Evolutionary conservation across 805 yeast genomes (phyloP), one percentile per base, ranked within the genome.

Genomic region (Myxozyma neglecta): DNA sequence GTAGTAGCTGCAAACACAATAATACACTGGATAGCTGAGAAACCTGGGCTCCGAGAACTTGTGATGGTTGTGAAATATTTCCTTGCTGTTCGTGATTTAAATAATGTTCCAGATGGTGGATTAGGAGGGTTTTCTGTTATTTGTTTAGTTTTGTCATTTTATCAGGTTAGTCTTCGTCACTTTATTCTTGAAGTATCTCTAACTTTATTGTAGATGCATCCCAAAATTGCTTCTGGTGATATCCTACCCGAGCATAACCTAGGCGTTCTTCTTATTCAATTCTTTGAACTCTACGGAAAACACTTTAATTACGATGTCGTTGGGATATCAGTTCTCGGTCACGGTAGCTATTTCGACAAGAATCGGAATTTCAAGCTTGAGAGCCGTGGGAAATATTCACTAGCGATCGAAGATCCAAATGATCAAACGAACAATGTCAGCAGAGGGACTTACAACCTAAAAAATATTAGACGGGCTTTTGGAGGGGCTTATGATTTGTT

Each of bases 101-200:
- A 91, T 70, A 88, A 89, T 65, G 98, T 93, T 14, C 96, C 88
- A 69, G 85, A 86, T 24, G 99, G 99, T 55, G 98, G 98, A 0
- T 76, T 93, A 6, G 98, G 99, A 46, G 98, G 98, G 0, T 93
- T 87, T 72, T 85, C 97, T 7, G 89, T 90, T n/a, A 90, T 92
- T 48, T 91, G 97, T 70, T 71, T 94, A 71, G 90, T 88, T 16
- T 86, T 85, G 69, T 85, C 93, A 16, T 91, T 92, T 70, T 74
- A 92, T 64, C 82, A 79, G 67, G 64, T 61, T 47, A 9, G 55
- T 18, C 29, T n/a, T 6, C 10, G 35, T 16, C 11, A 34, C 29
- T n/a, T 10, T 44, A n/a, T 6, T 29, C 1, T 1, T 44, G 37
- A 18, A 24, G 5, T 14, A 50, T 24, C 18, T 11, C 11, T 18